Base-by-base conservation (phyloP, 2,329 filamentous ascomycete genomes). In the Ascochyta pisi region DNA sequence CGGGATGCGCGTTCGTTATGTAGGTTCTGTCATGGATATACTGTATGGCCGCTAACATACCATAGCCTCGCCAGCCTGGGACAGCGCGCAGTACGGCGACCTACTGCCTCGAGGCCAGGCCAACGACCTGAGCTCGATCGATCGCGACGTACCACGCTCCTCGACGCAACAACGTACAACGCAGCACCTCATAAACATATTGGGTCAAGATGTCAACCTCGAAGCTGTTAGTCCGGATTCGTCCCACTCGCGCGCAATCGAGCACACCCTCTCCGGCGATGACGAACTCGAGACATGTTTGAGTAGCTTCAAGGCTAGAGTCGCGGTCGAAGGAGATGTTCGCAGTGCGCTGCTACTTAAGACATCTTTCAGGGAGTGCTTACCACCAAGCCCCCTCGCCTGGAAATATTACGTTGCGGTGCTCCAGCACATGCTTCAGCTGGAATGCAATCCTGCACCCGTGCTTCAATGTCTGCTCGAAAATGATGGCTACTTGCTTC, bases 1-100 rank as follows among this genome's bases (percentile, higher is more conserved):
- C 47, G 61, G 43, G 47, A 58, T 15, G 33, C 47, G 7, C n/a
- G 68, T 73, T 68, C 43, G 69, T 63, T 13, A 40, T 10, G 31
- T 13, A 35, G 6, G 9, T 1, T 19, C 9, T 16, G 10, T 3
- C 9, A 15, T 16, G 7, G 15, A n/a, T 23, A n/a, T 2, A 15
- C 10, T 10, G 19, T 10, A 38, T 29, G 12, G 15, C 23, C 31
- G 42, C 53, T 55, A 33, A 55, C n/a, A 29, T 10, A 13, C 15
- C 15, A 16, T 31, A 55, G 53, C 29, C n/a, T 31, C 31, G 4
- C 13, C 38, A 12, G 3, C 27, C 2, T 44, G 46, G 46, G 23
- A 37, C 6, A n/a, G 43, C 22, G 19, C 8, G 5, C 46, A 27
- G 7, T 24, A 22, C 10, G 34, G 23, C 5, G 23, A 45, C 42